A percentile compares a stretch with the other conserved stretches of the same genome.
phyloP scores from a whole-genome alignment of 352 stramenopile genomes.

The Phytophthora boehmeriae region DNA sequence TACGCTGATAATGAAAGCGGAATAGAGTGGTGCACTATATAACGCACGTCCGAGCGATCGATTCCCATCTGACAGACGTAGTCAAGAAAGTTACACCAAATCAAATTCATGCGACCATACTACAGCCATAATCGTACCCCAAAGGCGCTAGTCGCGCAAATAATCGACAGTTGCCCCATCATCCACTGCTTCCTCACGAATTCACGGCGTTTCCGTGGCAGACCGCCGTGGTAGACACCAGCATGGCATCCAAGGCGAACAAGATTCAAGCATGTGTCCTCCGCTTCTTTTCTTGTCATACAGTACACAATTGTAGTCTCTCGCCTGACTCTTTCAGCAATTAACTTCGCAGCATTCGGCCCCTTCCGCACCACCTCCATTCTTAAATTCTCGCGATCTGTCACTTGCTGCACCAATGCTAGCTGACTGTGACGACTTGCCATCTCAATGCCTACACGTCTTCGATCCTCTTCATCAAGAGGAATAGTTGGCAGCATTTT shows the following conservation, averaged over 20 bases:
- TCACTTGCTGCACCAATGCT: constrained; percentile 68
- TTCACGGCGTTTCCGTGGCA: constrained; percentile 59
- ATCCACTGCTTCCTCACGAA: constrained; percentile 86
- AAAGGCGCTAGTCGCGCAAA: constrained; percentile 82
- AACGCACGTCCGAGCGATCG: constrained; percentile 74
- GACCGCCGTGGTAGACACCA: constrained; percentile 74
- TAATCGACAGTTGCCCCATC: constrained; percentile 67
- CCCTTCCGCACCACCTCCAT: constrained; percentile 67
- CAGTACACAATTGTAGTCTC: constrained; percentile 75
- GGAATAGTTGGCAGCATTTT: constrained; percentile 22
- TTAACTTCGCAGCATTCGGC: constrained; percentile 25
- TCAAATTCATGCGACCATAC: background rate
- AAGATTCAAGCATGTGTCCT: constrained; percentile 59
- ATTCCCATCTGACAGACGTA: constrained; percentile 71
- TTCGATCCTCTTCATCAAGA: background rate
- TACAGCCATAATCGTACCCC: constrained; percentile 41
- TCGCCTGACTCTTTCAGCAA: constrained; percentile 34
- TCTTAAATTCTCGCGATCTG: constrained; percentile 65
- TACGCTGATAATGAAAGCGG: constrained; percentile 72
- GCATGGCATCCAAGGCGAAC: constrained; percentile 56
- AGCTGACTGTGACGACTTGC: constrained; percentile 30
- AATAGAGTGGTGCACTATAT: constrained; percentile 76
- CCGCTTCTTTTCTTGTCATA: constrained; percentile 72
- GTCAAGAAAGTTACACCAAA: background rate
- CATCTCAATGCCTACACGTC: background rate